Evolutionary conservation across 306 rosid genomes (phyloP), one percentile per base, ranked within the genome.

Genomic region (Vigna trinervia): DNA sequence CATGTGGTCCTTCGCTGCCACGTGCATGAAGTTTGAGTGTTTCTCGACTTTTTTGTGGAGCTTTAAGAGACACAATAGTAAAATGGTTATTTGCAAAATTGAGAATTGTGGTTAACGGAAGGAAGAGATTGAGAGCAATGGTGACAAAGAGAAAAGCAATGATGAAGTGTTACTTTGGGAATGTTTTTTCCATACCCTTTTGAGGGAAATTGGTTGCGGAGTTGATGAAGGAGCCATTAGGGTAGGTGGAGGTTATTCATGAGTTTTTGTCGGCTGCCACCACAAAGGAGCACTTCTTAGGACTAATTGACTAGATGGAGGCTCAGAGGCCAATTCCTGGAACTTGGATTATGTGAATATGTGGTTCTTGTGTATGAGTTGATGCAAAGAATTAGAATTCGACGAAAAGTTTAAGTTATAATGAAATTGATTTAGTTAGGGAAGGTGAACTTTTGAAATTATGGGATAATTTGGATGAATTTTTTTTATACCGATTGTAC

Each of bases 71-170:
- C 8, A 9, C 12, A 3, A 52, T 17, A 32, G 51, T 58, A 77
- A 78, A 50, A 61, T 23, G 7, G 77, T 67, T 22, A 4, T 70
- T 3, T 22, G 83, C 85, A 4, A 90, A 84, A 64, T 82, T 93
- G 95, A 96, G 98, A 2, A 73, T 93, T 3, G 96, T 91, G 52
- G 96, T 91, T 11, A 94, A 93, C 52, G 94, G 96, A 48, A 88
- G 95, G 41, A 71, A 59, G 0, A 80, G 85, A 17, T 62, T 93
- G 0, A 38, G 32, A 38, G 32, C 5, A 76, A 84, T 5, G 78
- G 19, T 22, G 75, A 51, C 3, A 34, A 66, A 17, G 39, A 45
- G 8, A 6, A 62, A 58, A 45, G 15, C 39, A 12, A 15, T 56
- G 68, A 65, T 89, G 87, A 38, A 10, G 0, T 67, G 70, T 1